Evolutionary conservation across 2,329 filamentous ascomycete species (phyloP).

Genomic region (Pleoardoris graminearum): DNA sequence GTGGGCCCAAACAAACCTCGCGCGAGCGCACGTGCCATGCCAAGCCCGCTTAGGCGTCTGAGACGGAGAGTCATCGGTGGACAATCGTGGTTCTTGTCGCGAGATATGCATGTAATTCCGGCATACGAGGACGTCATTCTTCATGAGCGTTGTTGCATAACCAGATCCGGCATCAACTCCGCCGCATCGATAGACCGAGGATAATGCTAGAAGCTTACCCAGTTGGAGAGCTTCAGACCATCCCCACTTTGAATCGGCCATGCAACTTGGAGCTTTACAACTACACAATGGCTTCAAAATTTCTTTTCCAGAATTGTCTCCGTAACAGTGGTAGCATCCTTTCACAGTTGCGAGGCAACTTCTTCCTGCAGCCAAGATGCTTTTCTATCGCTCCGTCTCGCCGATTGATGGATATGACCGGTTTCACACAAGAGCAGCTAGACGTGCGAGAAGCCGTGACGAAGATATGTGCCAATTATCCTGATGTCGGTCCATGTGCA

Average conservation of each 20-base stretch:
- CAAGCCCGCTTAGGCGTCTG: slow-evolving; percentile 9
- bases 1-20: slow-evolving; percentile 18
- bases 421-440: slow-evolving; percentile 73
- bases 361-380: slow-evolving; percentile 14
- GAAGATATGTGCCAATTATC: slow-evolving; percentile 70
- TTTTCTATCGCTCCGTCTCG: slow-evolving; percentile 35
- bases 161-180: neutral
- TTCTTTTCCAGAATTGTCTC: neutral
- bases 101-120: too few species aligned
- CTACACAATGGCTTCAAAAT: neutral
- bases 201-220: slow-evolving; percentile 8
- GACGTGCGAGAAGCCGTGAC: slow-evolving; percentile 71
- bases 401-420: slow-evolving; percentile 69
- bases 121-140: too few species aligned
- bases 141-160: neutral
- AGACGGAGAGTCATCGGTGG: too few species aligned
- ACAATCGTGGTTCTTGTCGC: too few species aligned
- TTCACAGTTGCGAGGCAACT: neutral
- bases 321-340: neutral
- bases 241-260: neutral
- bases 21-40: slow-evolving; percentile 5
- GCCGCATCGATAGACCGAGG: slow-evolving; percentile 1
- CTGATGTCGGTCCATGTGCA: slow-evolving; percentile 36
- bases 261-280: neutral
- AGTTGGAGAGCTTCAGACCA: neutral